phyloP scores from a whole-genome alignment of 78 protist species.

The Thecamonas trahens region DNA sequence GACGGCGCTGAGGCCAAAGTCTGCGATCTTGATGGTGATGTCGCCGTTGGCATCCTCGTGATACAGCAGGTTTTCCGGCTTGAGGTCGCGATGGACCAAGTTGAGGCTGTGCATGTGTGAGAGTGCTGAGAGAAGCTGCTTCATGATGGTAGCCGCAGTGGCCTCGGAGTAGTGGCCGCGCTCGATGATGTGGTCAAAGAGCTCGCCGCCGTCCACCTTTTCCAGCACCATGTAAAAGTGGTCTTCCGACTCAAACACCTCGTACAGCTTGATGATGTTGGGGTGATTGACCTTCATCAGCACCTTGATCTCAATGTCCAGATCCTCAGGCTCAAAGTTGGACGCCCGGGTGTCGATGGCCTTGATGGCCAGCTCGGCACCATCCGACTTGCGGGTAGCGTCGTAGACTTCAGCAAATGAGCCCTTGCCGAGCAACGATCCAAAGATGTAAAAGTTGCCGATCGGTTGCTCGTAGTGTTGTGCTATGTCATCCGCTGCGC shows the following conservation, averaged over 20 bases:
- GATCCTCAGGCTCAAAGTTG: too few relatives aligned
- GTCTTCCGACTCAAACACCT: slow-evolving; percentile 38
- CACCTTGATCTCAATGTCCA: slow-evolving; percentile 46
- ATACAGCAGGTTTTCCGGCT: slow-evolving; percentile 5
- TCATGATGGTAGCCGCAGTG: slow-evolving; percentile 37
- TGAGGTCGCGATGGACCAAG: slow-evolving; percentile 59
- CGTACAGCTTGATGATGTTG: slow-evolving; percentile 29
- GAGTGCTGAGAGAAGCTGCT: slow-evolving; percentile 36
- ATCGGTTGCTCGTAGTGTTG: too few relatives aligned
- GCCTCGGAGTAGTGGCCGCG: slow-evolving; percentile 40
- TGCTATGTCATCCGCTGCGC: too few relatives aligned
- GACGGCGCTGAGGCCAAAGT: background rate
- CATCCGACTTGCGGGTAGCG: too few relatives aligned
- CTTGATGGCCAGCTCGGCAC: too few relatives aligned
- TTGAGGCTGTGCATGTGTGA: slow-evolving; percentile 38
- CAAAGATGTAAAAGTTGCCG: too few relatives aligned
- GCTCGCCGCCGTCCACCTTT: slow-evolving; percentile 60
- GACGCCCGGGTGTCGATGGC: too few relatives aligned
- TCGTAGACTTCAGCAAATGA: too few relatives aligned
- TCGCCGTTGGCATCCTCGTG: background rate
- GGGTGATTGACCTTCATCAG: slow-evolving; percentile 33
- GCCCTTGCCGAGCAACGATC: too few relatives aligned
- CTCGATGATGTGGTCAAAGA: slow-evolving; percentile 63
- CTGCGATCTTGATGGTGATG: background rate
- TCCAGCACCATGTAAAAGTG: slow-evolving; percentile 35